A percentile compares a stretch with the other conserved stretches of the same genome.
Evolutionary conservation across 2,329 filamentous ascomycete genomes (phyloP).

Genomic region (Leptographium galeiforme): DNA sequence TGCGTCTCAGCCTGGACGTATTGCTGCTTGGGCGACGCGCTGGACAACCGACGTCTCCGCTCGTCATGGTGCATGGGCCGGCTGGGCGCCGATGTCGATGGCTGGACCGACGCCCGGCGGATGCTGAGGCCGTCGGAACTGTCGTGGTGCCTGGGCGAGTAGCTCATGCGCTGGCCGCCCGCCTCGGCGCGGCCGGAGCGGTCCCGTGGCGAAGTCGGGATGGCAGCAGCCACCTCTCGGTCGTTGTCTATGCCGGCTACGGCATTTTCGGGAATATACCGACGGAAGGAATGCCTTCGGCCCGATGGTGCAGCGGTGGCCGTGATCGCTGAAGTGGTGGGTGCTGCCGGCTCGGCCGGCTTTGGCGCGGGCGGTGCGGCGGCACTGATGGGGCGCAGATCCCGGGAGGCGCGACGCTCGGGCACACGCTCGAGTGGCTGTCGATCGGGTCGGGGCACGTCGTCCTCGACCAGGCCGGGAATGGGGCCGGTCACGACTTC

Average conservation of each 20-base stretch:
- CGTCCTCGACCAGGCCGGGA: slow-evolving; percentile 68
- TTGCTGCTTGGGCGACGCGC: slow-evolving; percentile 22
- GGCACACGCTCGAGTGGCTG: slow-evolving; percentile 6
- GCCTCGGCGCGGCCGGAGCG: neutral
- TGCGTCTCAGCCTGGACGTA: slow-evolving; percentile 4
- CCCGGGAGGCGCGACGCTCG: slow-evolving; percentile 20
- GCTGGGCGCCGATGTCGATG: slow-evolving; percentile 35
- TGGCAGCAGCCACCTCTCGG: slow-evolving; percentile 18
- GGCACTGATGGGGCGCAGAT: slow-evolving; percentile 11
- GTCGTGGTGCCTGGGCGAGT: slow-evolving; percentile 33
- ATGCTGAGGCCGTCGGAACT: slow-evolving; percentile 37
- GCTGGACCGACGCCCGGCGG: slow-evolving; percentile 30
- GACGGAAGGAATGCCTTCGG: slow-evolving; percentile 25
- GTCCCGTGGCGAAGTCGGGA: slow-evolving; percentile 6
- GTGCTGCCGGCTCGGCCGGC: neutral
- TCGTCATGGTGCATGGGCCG: slow-evolving; percentile 25
- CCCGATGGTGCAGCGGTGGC: slow-evolving; percentile 14
- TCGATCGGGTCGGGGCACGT: slow-evolving; percentile 33
- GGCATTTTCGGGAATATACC: slow-evolving; percentile 17
- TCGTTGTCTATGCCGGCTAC: slow-evolving; percentile 18
- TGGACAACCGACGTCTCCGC: slow-evolving; percentile 25
- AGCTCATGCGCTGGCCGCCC: slow-evolving; percentile 19
- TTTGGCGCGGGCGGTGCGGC: neutral
- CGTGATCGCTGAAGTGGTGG: neutral
- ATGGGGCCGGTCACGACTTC: slow-evolving; percentile 61